Evolutionary conservation across 352 stramenopile species (phyloP).

Genomic region (Elongisporangium undulatum): DNA sequence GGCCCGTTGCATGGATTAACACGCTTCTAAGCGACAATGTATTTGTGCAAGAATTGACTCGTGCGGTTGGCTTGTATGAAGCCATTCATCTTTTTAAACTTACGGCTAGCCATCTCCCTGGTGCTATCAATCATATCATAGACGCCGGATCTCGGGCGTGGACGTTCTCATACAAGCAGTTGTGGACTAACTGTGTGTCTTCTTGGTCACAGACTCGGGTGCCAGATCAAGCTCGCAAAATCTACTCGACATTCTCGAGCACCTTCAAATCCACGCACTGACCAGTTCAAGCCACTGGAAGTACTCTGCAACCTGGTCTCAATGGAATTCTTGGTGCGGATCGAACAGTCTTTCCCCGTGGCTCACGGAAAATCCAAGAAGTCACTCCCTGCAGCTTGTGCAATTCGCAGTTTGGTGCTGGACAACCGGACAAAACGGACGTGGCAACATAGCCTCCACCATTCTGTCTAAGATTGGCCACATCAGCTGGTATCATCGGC

Average conservation of each 20-base stretch:
- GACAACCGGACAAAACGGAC: not conserved
- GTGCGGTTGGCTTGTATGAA: too few relatives aligned
- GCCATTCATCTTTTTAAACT: too few relatives aligned
- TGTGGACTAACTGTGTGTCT: conserved; percentile 11
- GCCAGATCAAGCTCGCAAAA: not conserved
- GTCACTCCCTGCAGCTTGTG: not conserved
- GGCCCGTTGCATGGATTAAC: too few relatives aligned
- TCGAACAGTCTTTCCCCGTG: not conserved
- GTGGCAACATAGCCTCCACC: conserved; percentile 1
- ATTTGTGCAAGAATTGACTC: too few relatives aligned
- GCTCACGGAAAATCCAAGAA: not conserved
- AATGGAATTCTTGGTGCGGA: conserved; percentile 7
- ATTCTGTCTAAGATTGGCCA: conserved; percentile 15
- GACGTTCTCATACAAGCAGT: not conserved
- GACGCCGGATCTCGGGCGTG: conserved; percentile 6
- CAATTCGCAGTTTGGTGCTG: not conserved
- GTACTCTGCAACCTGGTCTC: conserved; percentile 1
- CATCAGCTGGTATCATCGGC: conserved; percentile 13
- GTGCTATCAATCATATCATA: conserved; percentile 1
- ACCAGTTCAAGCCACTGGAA: conserved; percentile 1
- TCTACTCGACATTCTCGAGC: conserved; percentile 8
- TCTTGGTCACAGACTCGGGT: conserved; percentile 6
- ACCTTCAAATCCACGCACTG: conserved; percentile 3
- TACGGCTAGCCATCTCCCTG: too few relatives aligned
- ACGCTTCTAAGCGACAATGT: too few relatives aligned